These are phyloP conservation scores for Neurospora sp. DNA, from an alignment of 495 filamentous ascomycete genomes.

Conservation along the genomic window DNA sequence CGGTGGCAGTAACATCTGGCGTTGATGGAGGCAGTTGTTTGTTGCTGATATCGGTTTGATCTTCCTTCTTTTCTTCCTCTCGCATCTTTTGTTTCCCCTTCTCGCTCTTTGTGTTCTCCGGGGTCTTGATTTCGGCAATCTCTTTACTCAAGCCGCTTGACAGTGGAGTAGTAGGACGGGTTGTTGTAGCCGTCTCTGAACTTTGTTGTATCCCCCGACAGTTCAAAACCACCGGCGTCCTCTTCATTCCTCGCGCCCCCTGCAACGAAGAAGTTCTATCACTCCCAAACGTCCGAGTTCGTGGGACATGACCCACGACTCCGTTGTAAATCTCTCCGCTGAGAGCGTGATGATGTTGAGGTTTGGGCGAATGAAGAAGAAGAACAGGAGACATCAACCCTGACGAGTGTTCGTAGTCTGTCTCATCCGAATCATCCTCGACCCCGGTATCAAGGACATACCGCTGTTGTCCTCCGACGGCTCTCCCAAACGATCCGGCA, in stretches of 20 bases:
- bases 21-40: not conserved
- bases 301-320: not conserved
- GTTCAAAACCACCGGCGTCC: not conserved
- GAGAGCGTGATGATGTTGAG: not conserved
- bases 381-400: not conserved
- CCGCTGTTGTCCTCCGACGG: conserved; percentile 2
- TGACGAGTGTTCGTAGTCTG: not conserved
- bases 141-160: not conserved
- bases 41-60: not conserved
- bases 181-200: not conserved
- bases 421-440: conserved; percentile 2
- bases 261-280: not conserved
- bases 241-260: not conserved
- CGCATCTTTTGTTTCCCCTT: not conserved
- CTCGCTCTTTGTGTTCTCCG: not conserved
- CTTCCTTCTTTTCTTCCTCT: not conserved
- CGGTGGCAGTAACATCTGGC: not conserved
- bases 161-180: too few relatives aligned
- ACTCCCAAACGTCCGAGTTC: not conserved
- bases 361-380: not conserved
- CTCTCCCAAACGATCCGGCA: conserved; percentile 8
- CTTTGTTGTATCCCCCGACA: not conserved
- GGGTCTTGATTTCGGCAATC: not conserved
- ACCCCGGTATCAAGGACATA: conserved; percentile 13
- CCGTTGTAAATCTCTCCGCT: not conserved